A percentile compares a stretch with the other conserved stretches of the same genome.
Evolutionary conservation across 805 yeast genomes (phyloP).

Genomic region (Novakomyces olei): DNA sequence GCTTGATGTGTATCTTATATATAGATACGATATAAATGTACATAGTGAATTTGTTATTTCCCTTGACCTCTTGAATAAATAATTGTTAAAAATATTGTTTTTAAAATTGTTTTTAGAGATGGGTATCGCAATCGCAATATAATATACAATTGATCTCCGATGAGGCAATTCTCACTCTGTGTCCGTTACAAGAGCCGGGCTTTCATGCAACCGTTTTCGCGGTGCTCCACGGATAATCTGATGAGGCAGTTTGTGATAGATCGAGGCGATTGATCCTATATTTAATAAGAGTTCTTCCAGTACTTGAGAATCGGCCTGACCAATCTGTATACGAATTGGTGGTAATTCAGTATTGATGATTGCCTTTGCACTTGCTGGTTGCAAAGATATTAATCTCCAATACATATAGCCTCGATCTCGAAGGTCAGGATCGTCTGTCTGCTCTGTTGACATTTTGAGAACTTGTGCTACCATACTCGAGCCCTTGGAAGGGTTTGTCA

Average conservation of each 20-base stretch:
- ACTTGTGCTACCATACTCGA: conserved; percentile 34
- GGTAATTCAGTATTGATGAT: conserved; percentile 46
- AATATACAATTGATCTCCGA: no score
- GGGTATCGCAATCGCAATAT: no score
- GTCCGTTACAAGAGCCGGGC: no score
- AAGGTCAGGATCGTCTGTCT: conserved; percentile 58
- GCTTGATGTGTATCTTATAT: no score
- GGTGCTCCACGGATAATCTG: not conserved
- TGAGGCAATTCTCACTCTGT: no score
- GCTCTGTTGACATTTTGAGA: conserved; percentile 50
- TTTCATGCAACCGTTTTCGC: no score
- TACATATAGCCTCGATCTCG: conserved; percentile 71
- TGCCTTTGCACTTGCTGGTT: conserved; percentile 20
- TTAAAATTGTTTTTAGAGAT: no score
- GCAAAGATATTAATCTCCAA: conserved; percentile 51
- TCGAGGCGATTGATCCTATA: conserved; percentile 63
- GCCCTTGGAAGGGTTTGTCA: conserved; percentile 31
- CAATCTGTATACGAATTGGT: conserved; percentile 45
- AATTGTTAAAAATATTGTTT: no score
- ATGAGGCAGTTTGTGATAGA: conserved; percentile 59
- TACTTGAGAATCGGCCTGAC: conserved; percentile 37
- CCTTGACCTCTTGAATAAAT: no score
- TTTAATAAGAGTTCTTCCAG: conserved; percentile 65
- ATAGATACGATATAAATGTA: no score
- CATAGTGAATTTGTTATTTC: no score